Evolutionary conservation across 805 yeast genomes (phyloP), one percentile per base, ranked within the genome.

Genomic region (Saturnispora ahearnii): DNA sequence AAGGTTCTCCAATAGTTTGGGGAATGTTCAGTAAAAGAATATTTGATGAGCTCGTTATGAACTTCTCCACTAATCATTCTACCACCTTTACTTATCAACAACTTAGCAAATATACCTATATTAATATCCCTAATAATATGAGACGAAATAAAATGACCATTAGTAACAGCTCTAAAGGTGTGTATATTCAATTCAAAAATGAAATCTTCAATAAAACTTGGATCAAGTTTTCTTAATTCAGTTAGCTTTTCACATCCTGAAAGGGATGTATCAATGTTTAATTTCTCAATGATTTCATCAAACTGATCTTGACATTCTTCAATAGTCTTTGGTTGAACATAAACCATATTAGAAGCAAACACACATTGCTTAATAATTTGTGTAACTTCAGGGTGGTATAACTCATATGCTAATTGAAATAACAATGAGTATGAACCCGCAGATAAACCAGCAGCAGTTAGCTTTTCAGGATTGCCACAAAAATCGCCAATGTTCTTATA

Each of bases 391-490:
- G 73, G 72, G 48, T 72, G 66, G 53, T 72, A 72, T 10, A 69
- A 28, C 52, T 72, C 75, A 55, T 71, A 71, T 1, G 70, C 68
- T 33, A 72, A 46, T 55, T 72, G 76, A 55, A 66, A 69, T 45
- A 68, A 68, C 2, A 73, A 64, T 5, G 73, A 67, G 48, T 69
- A 65, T 11, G 72, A 65, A 8, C 81, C 81, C 4, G 79, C 77
- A 34, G 73, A 66, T 41, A 74, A 64, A 10, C 81, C 81, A 36
- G 71, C 67, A 33, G 73, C 59, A 0, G 78, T 68, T 28, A 77
- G 64, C 36, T 62, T 59, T 12, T 61, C 62, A 0, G 71, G 63
- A 57, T 76, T 71, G 32, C 79, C 80, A 22, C 79, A 79, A 57
- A 76, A 73, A 36, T 68, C 57, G 26, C 51, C 49, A 49, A 77